Conservation (phyloP, 2,329 filamentous ascomycete species). For the Talaromyces sp. region DNA sequence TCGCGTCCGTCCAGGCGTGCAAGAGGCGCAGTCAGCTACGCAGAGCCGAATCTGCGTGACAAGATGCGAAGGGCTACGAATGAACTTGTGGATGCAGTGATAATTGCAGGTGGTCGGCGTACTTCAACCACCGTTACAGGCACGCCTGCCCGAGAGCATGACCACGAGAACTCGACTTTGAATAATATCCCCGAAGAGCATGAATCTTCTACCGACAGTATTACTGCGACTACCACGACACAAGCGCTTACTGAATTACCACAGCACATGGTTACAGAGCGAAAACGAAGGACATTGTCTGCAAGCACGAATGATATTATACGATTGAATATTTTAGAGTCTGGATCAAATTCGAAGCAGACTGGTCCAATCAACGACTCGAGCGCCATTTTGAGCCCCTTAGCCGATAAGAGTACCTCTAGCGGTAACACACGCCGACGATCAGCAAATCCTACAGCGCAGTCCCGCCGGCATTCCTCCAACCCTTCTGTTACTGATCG, state of each 20-base stretch:
- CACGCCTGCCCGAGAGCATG: constrained; percentile 14
- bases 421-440: constrained; percentile 7
- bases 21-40: constrained; percentile 70
- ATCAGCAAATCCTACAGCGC: neutral
- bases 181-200: neutral
- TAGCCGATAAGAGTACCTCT: neutral
- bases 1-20: constrained; percentile 65
- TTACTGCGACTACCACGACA: constrained; percentile 31
- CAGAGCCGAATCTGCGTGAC: constrained; percentile 73
- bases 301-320: constrained; percentile 16
- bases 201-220: constrained; percentile 31
- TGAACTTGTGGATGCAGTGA: constrained; percentile 70
- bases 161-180: neutral
- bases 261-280: constrained; percentile 28
- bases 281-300: constrained; percentile 31
- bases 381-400: neutral
- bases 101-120: constrained; percentile 23
- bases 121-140: neutral
- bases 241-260: constrained; percentile 20
- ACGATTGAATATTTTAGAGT: constrained; percentile 5
- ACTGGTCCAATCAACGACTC: neutral
- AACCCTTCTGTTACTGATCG: constrained; percentile 13
- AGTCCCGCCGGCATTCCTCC: constrained; percentile 17
- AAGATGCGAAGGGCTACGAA: constrained; percentile 82
- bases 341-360: neutral